Conservation (phyloP, 495 filamentous ascomycete genomes). For the Penicillium cosmopolitanum region DNA sequence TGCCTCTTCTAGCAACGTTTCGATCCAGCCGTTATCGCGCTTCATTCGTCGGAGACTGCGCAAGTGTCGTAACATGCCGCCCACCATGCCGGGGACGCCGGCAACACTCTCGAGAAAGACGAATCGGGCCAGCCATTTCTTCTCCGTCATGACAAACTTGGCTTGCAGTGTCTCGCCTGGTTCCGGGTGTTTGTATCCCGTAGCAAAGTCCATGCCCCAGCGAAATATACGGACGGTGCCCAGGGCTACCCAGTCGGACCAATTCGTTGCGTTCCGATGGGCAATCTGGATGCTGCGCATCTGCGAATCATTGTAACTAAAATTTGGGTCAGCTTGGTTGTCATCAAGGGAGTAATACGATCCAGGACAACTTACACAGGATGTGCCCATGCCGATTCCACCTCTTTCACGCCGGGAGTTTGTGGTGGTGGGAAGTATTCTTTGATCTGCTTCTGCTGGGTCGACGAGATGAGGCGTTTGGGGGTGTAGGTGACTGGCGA, state of each 20-base stretch:
- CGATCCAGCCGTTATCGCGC: conserved; percentile 96
- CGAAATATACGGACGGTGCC: conserved; percentile 63
- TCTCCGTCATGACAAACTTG: conserved; percentile 67
- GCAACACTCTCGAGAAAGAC: conserved; percentile 95
- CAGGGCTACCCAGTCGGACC: conserved; percentile 71
- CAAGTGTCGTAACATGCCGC: conserved; percentile 88
- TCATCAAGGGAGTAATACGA: not conserved
- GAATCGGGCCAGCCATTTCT: conserved; percentile 81
- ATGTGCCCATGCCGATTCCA: conserved; percentile 44
- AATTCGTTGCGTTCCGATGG: conserved; percentile 67
- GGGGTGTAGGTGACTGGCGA: conserved; percentile 19
- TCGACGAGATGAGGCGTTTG: conserved; percentile 44
- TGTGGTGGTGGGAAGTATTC: conserved; percentile 46
- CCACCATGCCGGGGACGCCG: conserved; percentile 96
- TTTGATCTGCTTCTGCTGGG: conserved; percentile 37
- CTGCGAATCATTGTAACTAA: conserved; percentile 64
- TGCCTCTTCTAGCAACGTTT: conserved; percentile 89
- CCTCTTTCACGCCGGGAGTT: conserved; percentile 39
- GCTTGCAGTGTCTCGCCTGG: conserved; percentile 45
- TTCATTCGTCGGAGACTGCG: conserved; percentile 81
- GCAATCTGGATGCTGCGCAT: conserved; percentile 66
- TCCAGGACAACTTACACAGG: conserved; percentile 41
- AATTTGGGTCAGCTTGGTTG: conserved; percentile 11
- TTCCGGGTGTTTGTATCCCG: conserved; percentile 70
- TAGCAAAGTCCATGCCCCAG: conserved; percentile 68